Evolutionary conservation across 192 early-diverging fungal species (phyloP).

Genomic region (Glomus cerebriforme): DNA sequence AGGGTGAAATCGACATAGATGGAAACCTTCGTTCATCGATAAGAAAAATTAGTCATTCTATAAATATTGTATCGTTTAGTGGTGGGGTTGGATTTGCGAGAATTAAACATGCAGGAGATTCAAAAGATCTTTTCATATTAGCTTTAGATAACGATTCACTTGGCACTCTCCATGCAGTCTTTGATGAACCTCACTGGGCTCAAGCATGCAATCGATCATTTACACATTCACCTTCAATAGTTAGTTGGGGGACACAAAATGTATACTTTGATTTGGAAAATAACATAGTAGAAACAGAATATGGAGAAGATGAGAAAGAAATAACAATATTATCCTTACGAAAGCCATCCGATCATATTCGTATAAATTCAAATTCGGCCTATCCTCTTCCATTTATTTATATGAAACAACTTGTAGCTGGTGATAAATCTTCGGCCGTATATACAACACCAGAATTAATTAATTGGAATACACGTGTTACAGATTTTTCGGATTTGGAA

Average conservation of each 20-base stretch:
- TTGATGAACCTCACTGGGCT: conserved; percentile 46
- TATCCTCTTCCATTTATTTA: conserved; percentile 32
- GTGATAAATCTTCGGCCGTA: conserved; percentile 30
- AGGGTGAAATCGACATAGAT: conserved; percentile 45
- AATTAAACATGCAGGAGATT: neutral
- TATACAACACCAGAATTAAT: conserved; percentile 22
- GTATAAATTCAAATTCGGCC: conserved; percentile 15
- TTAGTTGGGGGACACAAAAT: conserved; percentile 57
- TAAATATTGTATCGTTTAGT: conserved; percentile 14
- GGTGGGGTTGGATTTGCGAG: conserved; percentile 5
- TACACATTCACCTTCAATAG: conserved; percentile 39
- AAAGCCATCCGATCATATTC: conserved; percentile 17
- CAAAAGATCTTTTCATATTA: conserved; percentile 33
- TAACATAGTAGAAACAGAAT: conserved; percentile 33
- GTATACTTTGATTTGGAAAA: conserved; percentile 38
- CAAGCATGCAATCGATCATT: conserved; percentile 16
- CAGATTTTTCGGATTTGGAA: conserved; percentile 37
- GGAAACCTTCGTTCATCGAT: conserved; percentile 25
- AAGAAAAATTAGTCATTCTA: neutral
- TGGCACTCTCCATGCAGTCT: conserved; percentile 53
- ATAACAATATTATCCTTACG: conserved; percentile 44
- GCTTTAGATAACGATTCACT: conserved; percentile 33
- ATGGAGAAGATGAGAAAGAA: conserved; percentile 37
- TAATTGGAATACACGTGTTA: conserved; percentile 34
- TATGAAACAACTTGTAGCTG: conserved; percentile 9